Conservation (phyloP, 805 yeast species). For the Wickerhamomyces chaumierensis region DNA sequence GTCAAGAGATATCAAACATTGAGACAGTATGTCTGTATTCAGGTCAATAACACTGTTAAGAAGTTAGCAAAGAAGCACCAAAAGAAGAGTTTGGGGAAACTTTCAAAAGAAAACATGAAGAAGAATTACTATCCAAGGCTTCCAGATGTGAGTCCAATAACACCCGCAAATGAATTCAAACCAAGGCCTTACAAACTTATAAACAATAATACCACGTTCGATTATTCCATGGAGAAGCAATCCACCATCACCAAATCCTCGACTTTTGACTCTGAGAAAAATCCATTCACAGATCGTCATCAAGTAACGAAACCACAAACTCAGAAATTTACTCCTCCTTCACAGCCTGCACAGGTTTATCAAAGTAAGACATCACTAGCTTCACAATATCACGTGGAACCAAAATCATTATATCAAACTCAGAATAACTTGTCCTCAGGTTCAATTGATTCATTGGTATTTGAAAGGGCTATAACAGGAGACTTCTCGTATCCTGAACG, state of each 20-base stretch:
- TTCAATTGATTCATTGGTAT: neutral
- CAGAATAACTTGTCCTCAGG: neutral
- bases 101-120: conserved; percentile 6
- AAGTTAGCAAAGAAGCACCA: conserved; percentile 32
- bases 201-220: conserved; percentile 3
- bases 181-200: conserved; percentile 1
- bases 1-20: conserved; percentile 29
- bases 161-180: conserved; percentile 1
- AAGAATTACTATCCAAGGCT: conserved; percentile 3
- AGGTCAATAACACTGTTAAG: conserved; percentile 48
- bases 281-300: conserved; percentile 1
- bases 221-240: neutral
- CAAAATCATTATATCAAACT: neutral
- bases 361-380: conserved; percentile 3
- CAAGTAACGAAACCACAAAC: conserved; percentile 1
- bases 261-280: conserved; percentile 4
- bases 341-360: conserved; percentile 2
- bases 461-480: neutral
- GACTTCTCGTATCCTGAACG: neutral
- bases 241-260: conserved; percentile 2
- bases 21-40: conserved; percentile 49
- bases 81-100: conserved; percentile 19
- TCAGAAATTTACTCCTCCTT: neutral
- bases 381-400: conserved; percentile 1
- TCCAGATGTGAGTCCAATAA: neutral